A percentile compares a stretch with the other conserved stretches of the same genome.
phyloP scores from a whole-genome alignment of 2,329 filamentous ascomycete species.

The Sclerotiophoma versabilis region DNA sequence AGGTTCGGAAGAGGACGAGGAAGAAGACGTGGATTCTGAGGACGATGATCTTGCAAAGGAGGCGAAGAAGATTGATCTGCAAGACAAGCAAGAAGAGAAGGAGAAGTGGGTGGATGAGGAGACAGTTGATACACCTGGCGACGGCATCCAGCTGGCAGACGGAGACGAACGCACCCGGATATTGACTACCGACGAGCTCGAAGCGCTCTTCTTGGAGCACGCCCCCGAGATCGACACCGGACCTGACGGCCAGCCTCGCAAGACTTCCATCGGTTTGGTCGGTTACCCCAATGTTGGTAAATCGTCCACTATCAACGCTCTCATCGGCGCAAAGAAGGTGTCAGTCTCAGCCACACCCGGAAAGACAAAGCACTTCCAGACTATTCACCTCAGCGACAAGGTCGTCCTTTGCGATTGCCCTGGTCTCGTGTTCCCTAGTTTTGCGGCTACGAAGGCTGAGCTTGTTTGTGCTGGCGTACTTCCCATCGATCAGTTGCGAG shows the following conservation, averaged over 20 bases:
- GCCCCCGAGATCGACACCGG: conserved; percentile 65
- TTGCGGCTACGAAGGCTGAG: conserved; percentile 94
- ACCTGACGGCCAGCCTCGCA: conserved; percentile 61
- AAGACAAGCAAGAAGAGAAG: conserved; percentile 53
- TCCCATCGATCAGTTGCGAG: conserved; percentile 94
- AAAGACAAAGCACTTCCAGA: conserved; percentile 99
- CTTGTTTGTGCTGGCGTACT: conserved; percentile 94
- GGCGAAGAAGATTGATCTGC: conserved; percentile 54
- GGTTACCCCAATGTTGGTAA: conserved; percentile 99
- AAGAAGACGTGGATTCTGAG: conserved; percentile 54
- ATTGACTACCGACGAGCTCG: conserved; percentile 89
- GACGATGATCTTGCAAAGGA: conserved; percentile 53
- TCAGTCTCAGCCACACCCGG: conserved; percentile 96
- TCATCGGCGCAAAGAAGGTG: conserved; percentile 98
- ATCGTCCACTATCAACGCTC: conserved; percentile 97
- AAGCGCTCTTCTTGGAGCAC: conserved; percentile 83
- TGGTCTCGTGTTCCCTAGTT: conserved; percentile 98
- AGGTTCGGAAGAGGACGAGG: conserved; percentile 56
- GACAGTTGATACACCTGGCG: conserved; percentile 45
- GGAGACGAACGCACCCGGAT: conserved; percentile 68
- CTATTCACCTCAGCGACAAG: conserved; percentile 87
- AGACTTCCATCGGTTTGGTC: conserved; percentile 90
- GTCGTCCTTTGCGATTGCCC: conserved; percentile 97
- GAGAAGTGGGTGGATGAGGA: conserved; percentile 53
- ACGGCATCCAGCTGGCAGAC: conserved; percentile 44